Conservation (phyloP, 495 filamentous ascomycete species). For the Coniosporium apollinis region DNA sequence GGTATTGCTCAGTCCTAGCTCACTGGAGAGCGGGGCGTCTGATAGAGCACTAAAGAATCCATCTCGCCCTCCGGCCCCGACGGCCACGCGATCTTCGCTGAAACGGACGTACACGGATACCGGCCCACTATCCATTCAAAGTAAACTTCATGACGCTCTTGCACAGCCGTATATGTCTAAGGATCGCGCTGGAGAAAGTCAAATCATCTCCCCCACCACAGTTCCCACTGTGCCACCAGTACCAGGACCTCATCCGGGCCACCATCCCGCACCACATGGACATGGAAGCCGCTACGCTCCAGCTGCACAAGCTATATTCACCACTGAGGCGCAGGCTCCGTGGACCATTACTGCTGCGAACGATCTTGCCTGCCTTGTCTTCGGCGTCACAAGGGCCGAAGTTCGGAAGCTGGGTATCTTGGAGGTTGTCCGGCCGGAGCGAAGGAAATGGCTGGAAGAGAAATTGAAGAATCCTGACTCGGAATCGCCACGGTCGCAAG, state of each 20-base stretch:
- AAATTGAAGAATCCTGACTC: conserved; percentile 50
- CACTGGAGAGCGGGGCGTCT: too few species aligned
- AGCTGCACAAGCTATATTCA: conserved; percentile 89
- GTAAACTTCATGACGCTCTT: conserved; percentile 74
- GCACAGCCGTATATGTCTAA: conserved; percentile 53
- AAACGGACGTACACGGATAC: conserved; percentile 83
- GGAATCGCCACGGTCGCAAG: conserved; percentile 28
- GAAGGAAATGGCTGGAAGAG: conserved; percentile 74
- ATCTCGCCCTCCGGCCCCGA: too few species aligned
- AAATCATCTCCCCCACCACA: conserved; percentile 28
- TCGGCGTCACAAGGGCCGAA: conserved; percentile 87
- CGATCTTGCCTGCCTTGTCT: conserved; percentile 87
- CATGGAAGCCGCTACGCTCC: conserved; percentile 83
- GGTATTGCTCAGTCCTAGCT: too few species aligned
- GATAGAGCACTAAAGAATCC: too few species aligned
- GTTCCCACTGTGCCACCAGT: conserved; percentile 17
- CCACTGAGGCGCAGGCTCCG: conserved; percentile 69
- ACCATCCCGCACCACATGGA: conserved; percentile 28
- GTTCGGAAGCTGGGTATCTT: conserved; percentile 88
- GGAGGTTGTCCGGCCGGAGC: conserved; percentile 80
- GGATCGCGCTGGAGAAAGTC: conserved; percentile 19
- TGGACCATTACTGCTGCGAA: conserved; percentile 98
- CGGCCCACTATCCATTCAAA: conserved; percentile 49
- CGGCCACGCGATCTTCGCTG: too few species aligned
- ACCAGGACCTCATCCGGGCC: conserved; percentile 2